Percentiles rank a stretch among this genome's conserved stretches.
phyloP scores from a whole-genome alignment of 1,139 yeast species.

The Wickerhamomyces sp. region DNA sequence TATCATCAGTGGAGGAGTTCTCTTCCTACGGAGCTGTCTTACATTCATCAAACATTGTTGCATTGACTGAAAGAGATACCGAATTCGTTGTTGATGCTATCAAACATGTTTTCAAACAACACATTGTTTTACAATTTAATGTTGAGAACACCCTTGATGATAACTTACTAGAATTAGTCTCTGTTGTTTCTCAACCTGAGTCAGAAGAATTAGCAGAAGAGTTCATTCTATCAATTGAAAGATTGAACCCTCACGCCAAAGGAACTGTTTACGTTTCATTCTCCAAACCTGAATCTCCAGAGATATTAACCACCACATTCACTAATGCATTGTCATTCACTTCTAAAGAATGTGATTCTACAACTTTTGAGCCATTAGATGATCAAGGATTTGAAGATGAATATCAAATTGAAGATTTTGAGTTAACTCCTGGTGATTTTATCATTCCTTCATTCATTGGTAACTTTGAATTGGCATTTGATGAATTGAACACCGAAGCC shows the following conservation, averaged over 20 bases:
- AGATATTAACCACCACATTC: constrained; percentile 43
- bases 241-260: constrained; percentile 62
- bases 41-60: constrained; percentile 62
- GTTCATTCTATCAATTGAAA: constrained; percentile 69
- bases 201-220: constrained; percentile 59
- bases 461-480: constrained; percentile 70
- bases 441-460: constrained; percentile 74
- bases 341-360: constrained; percentile 75
- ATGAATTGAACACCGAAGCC: constrained; percentile 60
- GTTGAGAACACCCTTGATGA: constrained; percentile 82
- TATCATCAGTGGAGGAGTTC: constrained; percentile 63
- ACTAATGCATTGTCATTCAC: constrained; percentile 70
- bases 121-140: constrained; percentile 80
- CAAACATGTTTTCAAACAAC: constrained; percentile 74
- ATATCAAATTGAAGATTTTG: constrained; percentile 82
- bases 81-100: constrained; percentile 86
- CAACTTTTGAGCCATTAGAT: constrained; percentile 61
- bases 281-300: constrained; percentile 44
- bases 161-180: constrained; percentile 70
- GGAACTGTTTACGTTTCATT: constrained; percentile 81
- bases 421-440: constrained; percentile 77
- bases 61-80: constrained; percentile 87
- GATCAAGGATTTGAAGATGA: constrained; percentile 94
- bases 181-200: constrained; percentile 68
- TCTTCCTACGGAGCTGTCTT: constrained; percentile 67